Percentiles rank a stretch among this genome's conserved stretches.
Evolutionary conservation across 2,329 filamentous ascomycete genomes (phyloP).

Genomic region (Aureobasidium musti): DNA sequence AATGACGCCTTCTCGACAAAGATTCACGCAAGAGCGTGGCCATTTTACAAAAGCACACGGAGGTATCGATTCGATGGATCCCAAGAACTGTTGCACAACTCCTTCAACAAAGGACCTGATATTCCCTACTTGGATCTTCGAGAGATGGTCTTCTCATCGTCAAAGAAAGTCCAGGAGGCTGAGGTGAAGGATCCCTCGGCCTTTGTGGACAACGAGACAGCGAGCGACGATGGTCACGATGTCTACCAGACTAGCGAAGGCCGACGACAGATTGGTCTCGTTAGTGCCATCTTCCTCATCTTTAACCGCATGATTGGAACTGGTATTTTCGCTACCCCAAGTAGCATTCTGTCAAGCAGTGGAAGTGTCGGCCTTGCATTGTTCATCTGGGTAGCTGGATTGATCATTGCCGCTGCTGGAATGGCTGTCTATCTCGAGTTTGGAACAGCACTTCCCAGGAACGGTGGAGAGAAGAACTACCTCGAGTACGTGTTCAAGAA

Average conservation of each 20-base stretch:
- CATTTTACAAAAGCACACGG: conserved; percentile 18
- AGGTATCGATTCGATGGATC: neutral
- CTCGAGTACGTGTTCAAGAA: conserved; percentile 64
- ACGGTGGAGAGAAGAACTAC: conserved; percentile 68
- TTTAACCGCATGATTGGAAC: conserved; percentile 68
- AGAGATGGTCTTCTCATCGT: conserved; percentile 18
- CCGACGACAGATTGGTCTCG: conserved; percentile 54
- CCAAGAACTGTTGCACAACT: conserved; percentile 11
- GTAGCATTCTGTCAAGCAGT: conserved; percentile 57
- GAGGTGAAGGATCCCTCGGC: conserved; percentile 24
- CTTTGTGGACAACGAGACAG: conserved; percentile 18
- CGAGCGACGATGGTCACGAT: conserved; percentile 27
- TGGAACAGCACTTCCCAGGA: conserved; percentile 64
- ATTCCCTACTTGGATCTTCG: neutral
- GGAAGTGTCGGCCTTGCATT: conserved; percentile 64
- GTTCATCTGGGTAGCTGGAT: conserved; percentile 64
- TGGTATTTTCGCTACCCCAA: conserved; percentile 66
- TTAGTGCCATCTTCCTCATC: conserved; percentile 60
- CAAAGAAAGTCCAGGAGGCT: conserved; percentile 10
- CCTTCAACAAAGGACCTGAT: neutral
- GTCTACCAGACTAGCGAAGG: conserved; percentile 28
- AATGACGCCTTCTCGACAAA: conserved; percentile 27
- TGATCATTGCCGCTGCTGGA: conserved; percentile 63
- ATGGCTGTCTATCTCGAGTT: conserved; percentile 68
- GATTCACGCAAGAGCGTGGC: conserved; percentile 15